A percentile compares a stretch with the other conserved stretches of the same genome.
Conservation (phyloP, 1,284 basidiomycete species). For the Neotropicomus parvogracilis region DNA sequence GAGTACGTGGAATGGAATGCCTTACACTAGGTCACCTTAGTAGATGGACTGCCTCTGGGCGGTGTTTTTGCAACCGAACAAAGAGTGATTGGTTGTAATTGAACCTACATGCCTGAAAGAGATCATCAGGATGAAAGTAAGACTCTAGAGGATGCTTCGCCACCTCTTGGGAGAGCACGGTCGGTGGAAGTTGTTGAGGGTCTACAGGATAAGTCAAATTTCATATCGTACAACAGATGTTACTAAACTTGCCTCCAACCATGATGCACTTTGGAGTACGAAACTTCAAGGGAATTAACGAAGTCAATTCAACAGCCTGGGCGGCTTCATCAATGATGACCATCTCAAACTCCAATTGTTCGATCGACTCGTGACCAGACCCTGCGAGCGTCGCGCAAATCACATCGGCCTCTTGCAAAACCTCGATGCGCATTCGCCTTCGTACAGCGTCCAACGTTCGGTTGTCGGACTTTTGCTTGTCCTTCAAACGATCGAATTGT, state of each 20-base stretch:
- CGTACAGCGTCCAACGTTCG: constrained; percentile 77
- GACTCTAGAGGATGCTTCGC: neutral
- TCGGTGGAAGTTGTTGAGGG: constrained; percentile 95
- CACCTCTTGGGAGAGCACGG: constrained; percentile 85
- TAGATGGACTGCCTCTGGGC: constrained; percentile 81
- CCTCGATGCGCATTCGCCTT: constrained; percentile 68
- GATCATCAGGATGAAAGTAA: constrained; percentile 10
- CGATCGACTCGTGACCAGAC: constrained; percentile 86
- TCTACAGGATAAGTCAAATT: constrained; percentile 46
- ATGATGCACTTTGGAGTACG: constrained; percentile 83
- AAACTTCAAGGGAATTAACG: constrained; percentile 95
- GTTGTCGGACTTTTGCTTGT: constrained; percentile 72
- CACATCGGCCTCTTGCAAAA: constrained; percentile 88
- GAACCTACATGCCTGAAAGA: constrained; percentile 62
- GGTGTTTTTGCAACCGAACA: constrained; percentile 83
- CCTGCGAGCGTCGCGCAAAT: constrained; percentile 94
- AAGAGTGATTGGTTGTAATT: constrained; percentile 93
- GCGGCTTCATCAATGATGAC: constrained; percentile 98
- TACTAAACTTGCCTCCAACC: constrained; percentile 70
- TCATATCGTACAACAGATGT: neutral
- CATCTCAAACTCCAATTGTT: constrained; percentile 88
- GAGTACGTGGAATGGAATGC: neutral
- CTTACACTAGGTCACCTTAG: constrained; percentile 61
- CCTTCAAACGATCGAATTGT: constrained; percentile 73
- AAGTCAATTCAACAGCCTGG: constrained; percentile 93